These are phyloP conservation scores for Uronychia binucleata DNA, from an alignment of 73 alveolate species.

Conservation along the genomic window DNA sequence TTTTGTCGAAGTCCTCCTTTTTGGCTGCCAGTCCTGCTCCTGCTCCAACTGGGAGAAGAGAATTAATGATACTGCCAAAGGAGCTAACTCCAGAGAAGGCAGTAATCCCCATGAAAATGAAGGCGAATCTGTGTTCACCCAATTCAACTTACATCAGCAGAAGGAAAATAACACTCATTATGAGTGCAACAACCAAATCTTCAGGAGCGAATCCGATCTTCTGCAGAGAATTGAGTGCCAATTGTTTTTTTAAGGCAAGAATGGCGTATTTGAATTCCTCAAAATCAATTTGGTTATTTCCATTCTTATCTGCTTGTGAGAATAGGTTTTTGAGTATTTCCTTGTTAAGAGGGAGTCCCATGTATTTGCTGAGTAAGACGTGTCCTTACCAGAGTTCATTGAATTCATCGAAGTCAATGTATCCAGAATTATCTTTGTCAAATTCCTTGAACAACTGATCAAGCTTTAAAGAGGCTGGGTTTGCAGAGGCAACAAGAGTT, in stretches of 20 bases:
- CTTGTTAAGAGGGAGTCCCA: conserved; percentile 16
- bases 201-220: conserved; percentile 16
- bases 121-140: neutral
- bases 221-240: conserved; percentile 18
- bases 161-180: conserved; percentile 7
- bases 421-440: conserved; percentile 29
- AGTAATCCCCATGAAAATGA: conserved; percentile 23
- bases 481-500: neutral
- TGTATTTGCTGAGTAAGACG: too few relatives aligned
- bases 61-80: conserved; percentile 6
- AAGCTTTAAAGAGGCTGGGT: neutral
- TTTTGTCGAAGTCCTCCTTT: conserved; percentile 3
- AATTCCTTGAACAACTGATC: conserved; percentile 9
- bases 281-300: conserved; percentile 9
- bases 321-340: conserved; percentile 7
- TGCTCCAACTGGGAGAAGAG: conserved; percentile 19
- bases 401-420: conserved; percentile 27
- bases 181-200: conserved; percentile 2
- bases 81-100: conserved; percentile 17
- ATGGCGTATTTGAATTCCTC: conserved; percentile 13
- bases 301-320: conserved; percentile 9
- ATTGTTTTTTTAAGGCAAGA: neutral
- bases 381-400: conserved; percentile 19
- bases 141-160: neutral
- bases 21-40: conserved; percentile 14